Conservation (phyloP, 495 filamentous ascomycete species). For the Neurospora discreta region DNA sequence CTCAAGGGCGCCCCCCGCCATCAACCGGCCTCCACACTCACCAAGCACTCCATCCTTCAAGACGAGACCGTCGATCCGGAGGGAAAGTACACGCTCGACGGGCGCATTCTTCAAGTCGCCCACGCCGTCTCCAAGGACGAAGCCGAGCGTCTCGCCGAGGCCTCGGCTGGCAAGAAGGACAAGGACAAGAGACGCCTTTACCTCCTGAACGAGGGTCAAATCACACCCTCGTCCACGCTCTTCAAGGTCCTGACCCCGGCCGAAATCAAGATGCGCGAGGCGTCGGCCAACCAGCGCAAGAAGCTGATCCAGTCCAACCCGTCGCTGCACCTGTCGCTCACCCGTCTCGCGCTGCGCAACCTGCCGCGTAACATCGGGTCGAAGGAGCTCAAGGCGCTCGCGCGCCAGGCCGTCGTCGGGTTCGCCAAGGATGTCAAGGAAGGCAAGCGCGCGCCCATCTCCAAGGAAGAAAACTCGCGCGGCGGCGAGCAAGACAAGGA, state of each 20-base stretch:
- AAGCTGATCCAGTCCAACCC: constrained; percentile 84
- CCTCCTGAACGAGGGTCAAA: constrained; percentile 76
- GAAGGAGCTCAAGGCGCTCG: constrained; percentile 85
- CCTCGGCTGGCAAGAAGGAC: constrained; percentile 53
- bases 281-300: constrained; percentile 79
- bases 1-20: constrained; percentile 57
- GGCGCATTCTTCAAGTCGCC: constrained; percentile 72
- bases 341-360: constrained; percentile 89
- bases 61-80: constrained; percentile 63
- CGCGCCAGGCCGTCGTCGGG: constrained; percentile 78
- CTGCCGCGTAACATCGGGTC: constrained; percentile 73
- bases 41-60: constrained; percentile 72
- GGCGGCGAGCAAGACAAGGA: constrained; percentile 69
- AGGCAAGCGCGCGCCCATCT: constrained; percentile 59
- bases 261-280: constrained; percentile 79
- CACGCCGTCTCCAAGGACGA: constrained; percentile 73
- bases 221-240: constrained; percentile 57
- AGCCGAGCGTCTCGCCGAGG: constrained; percentile 61
- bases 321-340: constrained; percentile 76
- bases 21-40: constrained; percentile 28
- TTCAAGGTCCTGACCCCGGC: constrained; percentile 65
- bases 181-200: constrained; percentile 90
- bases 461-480: constrained; percentile 73
- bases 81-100: constrained; percentile 80
- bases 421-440: constrained; percentile 84